Conservation (phyloP, 139 green algal species). For the Zygnema cylindricum region DNA sequence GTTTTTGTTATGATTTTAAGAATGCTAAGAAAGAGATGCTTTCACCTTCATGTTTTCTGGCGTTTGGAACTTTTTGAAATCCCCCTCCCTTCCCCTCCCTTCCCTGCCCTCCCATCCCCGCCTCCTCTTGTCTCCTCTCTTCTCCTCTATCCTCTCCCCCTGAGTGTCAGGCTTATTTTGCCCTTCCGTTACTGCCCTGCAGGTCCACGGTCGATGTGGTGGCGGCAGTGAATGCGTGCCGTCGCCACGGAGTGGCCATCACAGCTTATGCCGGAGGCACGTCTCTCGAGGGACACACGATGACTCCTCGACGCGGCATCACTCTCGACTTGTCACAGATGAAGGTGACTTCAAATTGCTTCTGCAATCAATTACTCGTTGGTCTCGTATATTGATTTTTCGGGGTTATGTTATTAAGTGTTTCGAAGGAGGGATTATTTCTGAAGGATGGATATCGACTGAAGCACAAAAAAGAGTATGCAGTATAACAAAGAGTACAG, state of each 20-base stretch:
- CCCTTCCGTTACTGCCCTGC: not conserved
- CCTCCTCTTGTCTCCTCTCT: not conserved
- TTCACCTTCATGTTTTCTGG: too few relatives aligned
- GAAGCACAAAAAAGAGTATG: too few relatives aligned
- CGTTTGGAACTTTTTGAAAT: not conserved
- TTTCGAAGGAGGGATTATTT: too few relatives aligned
- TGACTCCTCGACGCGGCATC: conserved; percentile 29
- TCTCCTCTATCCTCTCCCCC: not conserved
- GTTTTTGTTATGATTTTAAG: too few relatives aligned
- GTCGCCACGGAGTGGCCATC: conserved; percentile 21
- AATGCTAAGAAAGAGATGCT: too few relatives aligned
- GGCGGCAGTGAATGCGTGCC: conserved; percentile 50
- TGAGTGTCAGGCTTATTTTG: not conserved
- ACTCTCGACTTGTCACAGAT: conserved; percentile 56
- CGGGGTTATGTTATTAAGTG: too few relatives aligned
- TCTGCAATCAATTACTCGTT: too few relatives aligned
- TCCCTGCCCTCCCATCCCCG: not conserved
- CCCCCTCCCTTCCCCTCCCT: not conserved
- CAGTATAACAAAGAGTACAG: too few relatives aligned
- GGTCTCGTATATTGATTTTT: too few relatives aligned
- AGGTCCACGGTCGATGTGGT: conserved; percentile 53
- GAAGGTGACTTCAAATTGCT: too few relatives aligned
- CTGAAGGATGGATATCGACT: too few relatives aligned
- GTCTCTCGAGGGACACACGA: conserved; percentile 60
- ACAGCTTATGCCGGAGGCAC: conserved; percentile 45